Base-by-base conservation (phyloP, 2,329 filamentous ascomycete species). In the Cryphonectria parasitica region DNA sequence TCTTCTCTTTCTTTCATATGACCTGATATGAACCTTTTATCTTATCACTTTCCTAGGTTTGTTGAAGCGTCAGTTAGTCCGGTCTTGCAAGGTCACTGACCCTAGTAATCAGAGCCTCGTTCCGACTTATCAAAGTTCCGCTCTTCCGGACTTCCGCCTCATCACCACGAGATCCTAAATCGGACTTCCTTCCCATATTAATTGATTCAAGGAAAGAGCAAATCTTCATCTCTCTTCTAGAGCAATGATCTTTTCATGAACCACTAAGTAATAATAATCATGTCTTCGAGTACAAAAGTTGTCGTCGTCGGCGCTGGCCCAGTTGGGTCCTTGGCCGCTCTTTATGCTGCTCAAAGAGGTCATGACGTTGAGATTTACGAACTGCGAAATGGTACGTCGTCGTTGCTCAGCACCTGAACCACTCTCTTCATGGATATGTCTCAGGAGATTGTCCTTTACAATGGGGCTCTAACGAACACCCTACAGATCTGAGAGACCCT, bases 311-410 rank as follows among this genome's bases (percentile, higher is more conserved):
- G 96, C 68, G 96, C 95, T 68, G 96, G 96, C 1, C 96, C 96
- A 0, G 96, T 99, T 10, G 96, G 96, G 54, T 93, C 95, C 15
- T 84, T 99, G 58, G 95, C 96, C 34, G 96, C 94, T 60, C 83
- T 99, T 7, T 99, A 98, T 83, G 95, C 96, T 68, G 95, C 96
- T 3, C 88, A 91, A 75, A 87, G 95, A 79, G 96, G 95, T 60
- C 90, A 97, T 80, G 85, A 95, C 77, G 96, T 99, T 43, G 94
- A 98, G 79, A 87, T 99, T 65, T 99, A 98, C 80, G 96, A 99
- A 82, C 84, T 99, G 75, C 89, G 96, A 78, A 90, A 91, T 83
- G 96, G 96, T 98, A 86, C 79, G 69, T 13, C 6, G 31, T 2
- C 31, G 22, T 65, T 58, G n/a, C 58, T 39, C 19, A 22, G 10